Base-by-base conservation (phyloP, 78 protist genomes). In the Dictyostelium intermedium region DNA sequence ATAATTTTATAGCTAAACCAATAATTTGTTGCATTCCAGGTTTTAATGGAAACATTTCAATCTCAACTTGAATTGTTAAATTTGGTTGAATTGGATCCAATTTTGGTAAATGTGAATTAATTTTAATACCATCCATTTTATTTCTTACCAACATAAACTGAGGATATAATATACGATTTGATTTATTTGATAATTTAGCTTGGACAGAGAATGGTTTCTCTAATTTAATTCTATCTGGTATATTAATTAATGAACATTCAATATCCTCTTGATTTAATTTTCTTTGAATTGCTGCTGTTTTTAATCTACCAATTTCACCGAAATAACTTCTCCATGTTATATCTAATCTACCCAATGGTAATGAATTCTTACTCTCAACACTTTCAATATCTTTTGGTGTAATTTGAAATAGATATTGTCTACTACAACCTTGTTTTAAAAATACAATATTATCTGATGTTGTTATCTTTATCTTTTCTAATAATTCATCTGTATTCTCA, bases 1-100 rank as follows among this genome's bases (percentile, higher is more conserved):
- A 14, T 13, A 86, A 60, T 77, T 86, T 86, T 20, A 86, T 60
- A 13, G 92, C 92, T 13, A 86, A 77, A 27, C 92, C 92, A 76
- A 35, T 63, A 76, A 86, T 86, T 77, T 86, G 92, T 86, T 86
- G 95, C 95, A 91, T 91, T 16, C 95, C 95, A 50, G 95, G 87
- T 81, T 82, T 82, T 20, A 91, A n/a, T 66, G 95, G 91, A 79
- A 91, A 91, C 91, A 91, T 70, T 70, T 91, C 95, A 47, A 91
- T 34, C 5, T 91, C 87, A 2, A 91, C 14, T 23, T 63, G n/a
- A 23, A 80, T 10, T 3, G 69, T 37, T 23, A 50, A 34, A 20
- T 82, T 73, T 66, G 95, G 80, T 37, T 5, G 84, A 27, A 91
- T 18, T 10, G 60, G 11, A 37, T 83, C 87, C 6, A 91, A 41